phyloP scores from a whole-genome alignment of 148 eudicot genomes.

The Gaultheria prostrata region DNA sequence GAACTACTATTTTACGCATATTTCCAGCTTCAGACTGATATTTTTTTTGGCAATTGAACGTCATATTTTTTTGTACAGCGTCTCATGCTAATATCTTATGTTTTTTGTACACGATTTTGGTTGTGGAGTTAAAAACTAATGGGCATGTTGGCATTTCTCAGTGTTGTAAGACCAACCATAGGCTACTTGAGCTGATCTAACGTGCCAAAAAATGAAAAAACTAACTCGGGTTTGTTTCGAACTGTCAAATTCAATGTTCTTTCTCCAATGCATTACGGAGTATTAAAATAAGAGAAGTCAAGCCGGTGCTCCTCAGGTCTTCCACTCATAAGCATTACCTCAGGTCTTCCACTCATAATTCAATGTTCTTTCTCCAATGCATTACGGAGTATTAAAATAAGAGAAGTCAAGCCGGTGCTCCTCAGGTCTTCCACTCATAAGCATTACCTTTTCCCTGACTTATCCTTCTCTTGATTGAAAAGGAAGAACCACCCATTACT shows the following conservation, averaged over 20 bases:
- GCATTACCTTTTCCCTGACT: slow-evolving; percentile 1
- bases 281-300: background rate
- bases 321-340: background rate
- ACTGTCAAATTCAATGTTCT: background rate
- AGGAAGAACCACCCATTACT: background rate
- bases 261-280: background rate
- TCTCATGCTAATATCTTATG: background rate
- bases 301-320: background rate
- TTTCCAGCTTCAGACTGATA: background rate
- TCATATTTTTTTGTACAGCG: background rate
- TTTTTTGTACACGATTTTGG: background rate
- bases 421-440: background rate
- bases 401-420: background rate
- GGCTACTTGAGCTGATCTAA: background rate
- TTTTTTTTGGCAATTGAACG: background rate
- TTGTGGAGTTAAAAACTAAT: background rate
- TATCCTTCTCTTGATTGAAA: background rate
- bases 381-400: background rate
- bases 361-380: background rate
- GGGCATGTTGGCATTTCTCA: background rate
- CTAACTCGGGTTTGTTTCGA: background rate
- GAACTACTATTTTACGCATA: background rate
- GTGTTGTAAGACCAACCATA: background rate
- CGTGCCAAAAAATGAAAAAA: background rate
- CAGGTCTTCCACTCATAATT: too few relatives aligned